These are phyloP conservation scores for Hericium coralloides DNA, from an alignment of 768 basidiomycete genomes.

Conservation along the genomic window DNA sequence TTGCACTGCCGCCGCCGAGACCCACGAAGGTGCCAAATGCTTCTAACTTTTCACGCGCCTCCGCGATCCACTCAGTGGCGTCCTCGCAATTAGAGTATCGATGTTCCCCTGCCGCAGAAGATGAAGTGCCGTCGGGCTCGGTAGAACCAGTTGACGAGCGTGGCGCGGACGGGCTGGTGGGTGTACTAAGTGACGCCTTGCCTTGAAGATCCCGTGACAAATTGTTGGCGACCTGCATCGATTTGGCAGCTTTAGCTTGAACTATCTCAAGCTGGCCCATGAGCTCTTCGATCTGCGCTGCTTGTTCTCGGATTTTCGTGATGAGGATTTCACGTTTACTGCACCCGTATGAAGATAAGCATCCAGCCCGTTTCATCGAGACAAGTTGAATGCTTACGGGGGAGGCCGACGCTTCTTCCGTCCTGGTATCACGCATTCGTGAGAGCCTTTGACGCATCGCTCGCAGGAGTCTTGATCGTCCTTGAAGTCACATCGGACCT, in stretches of 20 bases:
- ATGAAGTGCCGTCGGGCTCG: too few species aligned
- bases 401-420: slow-evolving; percentile 72
- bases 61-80: slow-evolving; percentile 71
- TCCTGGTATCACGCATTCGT: slow-evolving; percentile 78
- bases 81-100: slow-evolving; percentile 18
- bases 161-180: slow-evolving; percentile 4
- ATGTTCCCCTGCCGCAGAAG: too few species aligned
- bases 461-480: slow-evolving; percentile 67
- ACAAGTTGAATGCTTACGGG: slow-evolving; percentile 43
- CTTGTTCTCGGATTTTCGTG: slow-evolving; percentile 67
- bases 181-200: slow-evolving; percentile 14
- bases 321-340: slow-evolving; percentile 80
- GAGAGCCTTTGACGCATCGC: slow-evolving; percentile 59
- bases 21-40: slow-evolving; percentile 63
- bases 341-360: slow-evolving; percentile 2
- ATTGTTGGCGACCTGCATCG: slow-evolving; percentile 8
- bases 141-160: neutral
- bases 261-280: slow-evolving; percentile 60
- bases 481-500: slow-evolving; percentile 74
- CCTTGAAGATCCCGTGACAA: slow-evolving; percentile 9
- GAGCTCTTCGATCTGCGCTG: slow-evolving; percentile 59
- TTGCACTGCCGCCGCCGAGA: slow-evolving; percentile 46
- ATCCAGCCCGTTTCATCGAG: neutral
- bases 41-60: slow-evolving; percentile 58
- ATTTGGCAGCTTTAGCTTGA: slow-evolving; percentile 11